Conservation (phyloP, 164 flowering plant genomes). For the Aristolochia contorta region DNA sequence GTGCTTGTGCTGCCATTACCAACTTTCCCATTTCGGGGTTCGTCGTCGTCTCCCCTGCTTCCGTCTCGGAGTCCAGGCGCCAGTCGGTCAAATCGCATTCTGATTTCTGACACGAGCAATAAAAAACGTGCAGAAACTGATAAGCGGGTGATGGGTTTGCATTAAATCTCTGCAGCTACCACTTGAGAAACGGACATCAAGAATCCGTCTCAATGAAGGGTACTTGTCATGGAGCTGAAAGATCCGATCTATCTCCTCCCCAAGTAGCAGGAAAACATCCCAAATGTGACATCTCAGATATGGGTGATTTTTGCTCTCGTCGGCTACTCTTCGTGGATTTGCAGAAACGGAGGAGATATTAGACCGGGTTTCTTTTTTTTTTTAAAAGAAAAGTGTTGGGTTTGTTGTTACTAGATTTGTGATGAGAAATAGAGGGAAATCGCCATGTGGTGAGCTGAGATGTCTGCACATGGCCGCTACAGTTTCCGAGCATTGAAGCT, state of each 20-base stretch:
- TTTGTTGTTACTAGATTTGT: background rate
- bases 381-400: too few species aligned
- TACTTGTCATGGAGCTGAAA: background rate
- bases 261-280: background rate
- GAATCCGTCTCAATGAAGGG: too few species aligned
- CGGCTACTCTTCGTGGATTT: background rate
- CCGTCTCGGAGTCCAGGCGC: background rate
- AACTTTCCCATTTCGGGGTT: too few species aligned
- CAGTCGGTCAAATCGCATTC: background rate
- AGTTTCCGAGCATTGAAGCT: conserved; percentile 38
- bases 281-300: background rate
- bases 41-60: too few species aligned
- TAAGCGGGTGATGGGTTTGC: conserved; percentile 1
- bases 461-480: conserved; percentile 56
- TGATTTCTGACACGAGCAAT: conserved; percentile 3
- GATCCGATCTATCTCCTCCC: background rate
- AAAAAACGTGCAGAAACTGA: background rate
- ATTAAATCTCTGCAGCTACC: background rate
- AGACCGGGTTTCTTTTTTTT: background rate
- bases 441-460: conserved; percentile 2
- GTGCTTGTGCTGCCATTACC: too few species aligned
- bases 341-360: background rate
- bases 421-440: background rate
- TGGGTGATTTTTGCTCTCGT: background rate
- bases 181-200: background rate